Percentiles rank a stretch among this genome's conserved stretches.
phyloP scores from a whole-genome alignment of 345 rosid genomes.

The Eucalyptus caleyi region DNA sequence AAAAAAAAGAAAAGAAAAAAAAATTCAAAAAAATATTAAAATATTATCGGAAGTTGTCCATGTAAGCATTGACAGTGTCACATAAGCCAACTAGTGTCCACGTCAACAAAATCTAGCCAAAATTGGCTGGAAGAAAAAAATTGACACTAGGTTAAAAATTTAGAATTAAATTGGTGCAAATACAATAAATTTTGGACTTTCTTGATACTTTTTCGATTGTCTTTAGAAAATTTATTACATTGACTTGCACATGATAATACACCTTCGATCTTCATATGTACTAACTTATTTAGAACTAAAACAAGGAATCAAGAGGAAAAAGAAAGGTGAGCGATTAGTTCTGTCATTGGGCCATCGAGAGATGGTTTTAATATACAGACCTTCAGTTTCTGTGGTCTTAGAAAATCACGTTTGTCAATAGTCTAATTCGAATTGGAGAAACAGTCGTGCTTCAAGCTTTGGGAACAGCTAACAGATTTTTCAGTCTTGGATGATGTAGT shows the following conservation, averaged over 20 bases:
- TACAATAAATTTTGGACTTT: too few species aligned
- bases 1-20: too few species aligned
- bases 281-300: not conserved
- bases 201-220: too few species aligned
- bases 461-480: not conserved
- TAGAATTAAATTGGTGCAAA: too few species aligned
- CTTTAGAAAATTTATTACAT: too few species aligned
- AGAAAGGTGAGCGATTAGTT: not conserved
- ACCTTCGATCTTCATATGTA: too few species aligned
- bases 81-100: too few species aligned
- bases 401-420: not conserved
- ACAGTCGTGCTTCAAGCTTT: not conserved
- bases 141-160: too few species aligned
- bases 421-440: not conserved
- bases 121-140: too few species aligned
- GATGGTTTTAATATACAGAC: not conserved
- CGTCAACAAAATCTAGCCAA: too few species aligned
- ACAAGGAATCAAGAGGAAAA: not conserved
- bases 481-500: not conserved
- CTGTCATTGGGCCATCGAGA: not conserved
- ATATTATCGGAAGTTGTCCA: rapidly evolving
- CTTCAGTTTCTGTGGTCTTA: not conserved
- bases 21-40: too few species aligned
- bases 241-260: too few species aligned
- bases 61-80: rapidly evolving